A percentile compares a stretch with the other conserved stretches of the same genome.
Conservation (phyloP, 768 basidiomycete genomes). For the Phlebiopsis gigantea region DNA sequence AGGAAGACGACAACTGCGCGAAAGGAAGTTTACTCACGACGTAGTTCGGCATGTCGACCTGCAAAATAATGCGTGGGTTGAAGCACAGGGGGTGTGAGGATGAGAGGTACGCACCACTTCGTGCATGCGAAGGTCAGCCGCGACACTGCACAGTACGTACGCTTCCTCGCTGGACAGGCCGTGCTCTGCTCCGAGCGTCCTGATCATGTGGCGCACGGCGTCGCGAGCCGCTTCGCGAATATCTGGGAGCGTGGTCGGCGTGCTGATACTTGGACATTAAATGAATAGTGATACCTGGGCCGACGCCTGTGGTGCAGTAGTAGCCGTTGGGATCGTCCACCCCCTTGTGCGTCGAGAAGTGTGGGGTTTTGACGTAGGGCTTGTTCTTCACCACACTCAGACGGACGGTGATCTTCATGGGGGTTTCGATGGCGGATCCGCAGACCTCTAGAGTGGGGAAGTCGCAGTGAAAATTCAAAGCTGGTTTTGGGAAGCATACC, state of each 20-base stretch:
- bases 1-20: neutral
- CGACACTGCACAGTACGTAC: slow-evolving; percentile 60
- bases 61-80: slow-evolving; percentile 14
- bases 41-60: slow-evolving; percentile 59
- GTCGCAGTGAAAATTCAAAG: neutral
- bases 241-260: slow-evolving; percentile 24
- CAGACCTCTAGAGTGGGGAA: neutral
- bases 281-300: slow-evolving; percentile 27
- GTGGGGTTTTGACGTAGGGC: slow-evolving; percentile 53
- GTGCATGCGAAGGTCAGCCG: slow-evolving; percentile 53
- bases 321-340: slow-evolving; percentile 31
- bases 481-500: slow-evolving; percentile 31
- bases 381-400: slow-evolving; percentile 53
- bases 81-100: neutral
- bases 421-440: slow-evolving; percentile 64
- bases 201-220: slow-evolving; percentile 56
- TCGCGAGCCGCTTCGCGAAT: slow-evolving; percentile 49
- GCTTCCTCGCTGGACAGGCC: slow-evolving; percentile 42
- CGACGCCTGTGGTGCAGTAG: slow-evolving; percentile 57
- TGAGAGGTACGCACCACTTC: slow-evolving; percentile 41
- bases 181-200: slow-evolving; percentile 40
- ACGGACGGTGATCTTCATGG: slow-evolving; percentile 50
- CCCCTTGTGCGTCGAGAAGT: slow-evolving; percentile 36
- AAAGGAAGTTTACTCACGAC: slow-evolving; percentile 36
- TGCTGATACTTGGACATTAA: neutral